These are phyloP conservation scores for Cornus florida DNA, from an alignment of 148 eudicot genomes.

Conservation along the genomic window DNA sequence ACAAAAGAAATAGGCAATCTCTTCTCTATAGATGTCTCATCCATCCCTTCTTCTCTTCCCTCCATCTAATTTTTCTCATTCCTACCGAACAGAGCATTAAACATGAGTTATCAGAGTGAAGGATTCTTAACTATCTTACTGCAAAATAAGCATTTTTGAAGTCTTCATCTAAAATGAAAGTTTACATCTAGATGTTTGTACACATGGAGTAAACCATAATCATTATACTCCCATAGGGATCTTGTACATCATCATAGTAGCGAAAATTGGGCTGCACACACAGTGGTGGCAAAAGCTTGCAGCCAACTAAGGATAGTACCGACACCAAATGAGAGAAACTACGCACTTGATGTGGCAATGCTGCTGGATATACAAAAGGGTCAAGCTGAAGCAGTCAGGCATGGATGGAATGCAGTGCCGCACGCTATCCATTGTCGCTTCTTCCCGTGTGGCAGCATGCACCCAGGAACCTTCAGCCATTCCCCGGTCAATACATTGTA, in stretches of 20 bases:
- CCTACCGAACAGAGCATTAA: no score
- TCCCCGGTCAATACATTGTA: constrained; percentile 60
- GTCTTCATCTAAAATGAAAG: not conserved
- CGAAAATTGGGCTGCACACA: not conserved
- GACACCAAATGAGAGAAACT: not conserved
- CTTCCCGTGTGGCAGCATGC: constrained; percentile 58
- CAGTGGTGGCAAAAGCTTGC: constrained; percentile 11
- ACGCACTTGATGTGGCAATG: not conserved
- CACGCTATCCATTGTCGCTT: constrained; percentile 80
- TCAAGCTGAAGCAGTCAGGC: constrained; percentile 66
- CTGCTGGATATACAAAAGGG: not conserved
- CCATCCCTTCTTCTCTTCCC: no score
- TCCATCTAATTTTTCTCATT: no score
- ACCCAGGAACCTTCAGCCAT: constrained; percentile 79
- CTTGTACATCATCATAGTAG: not conserved
- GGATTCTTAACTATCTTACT: not conserved
- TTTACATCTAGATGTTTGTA: constrained; percentile 1
- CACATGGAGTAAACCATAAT: not conserved
- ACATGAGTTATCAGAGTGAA: no score
- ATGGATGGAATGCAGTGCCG: constrained; percentile 84
- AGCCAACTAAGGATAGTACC: not conserved
- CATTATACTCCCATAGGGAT: not conserved
- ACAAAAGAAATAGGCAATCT: no score
- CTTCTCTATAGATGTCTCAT: no score
- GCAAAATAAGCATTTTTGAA: not conserved